Conservation (phyloP, 768 basidiomycete genomes). For the Auricularia sp. region DNA sequence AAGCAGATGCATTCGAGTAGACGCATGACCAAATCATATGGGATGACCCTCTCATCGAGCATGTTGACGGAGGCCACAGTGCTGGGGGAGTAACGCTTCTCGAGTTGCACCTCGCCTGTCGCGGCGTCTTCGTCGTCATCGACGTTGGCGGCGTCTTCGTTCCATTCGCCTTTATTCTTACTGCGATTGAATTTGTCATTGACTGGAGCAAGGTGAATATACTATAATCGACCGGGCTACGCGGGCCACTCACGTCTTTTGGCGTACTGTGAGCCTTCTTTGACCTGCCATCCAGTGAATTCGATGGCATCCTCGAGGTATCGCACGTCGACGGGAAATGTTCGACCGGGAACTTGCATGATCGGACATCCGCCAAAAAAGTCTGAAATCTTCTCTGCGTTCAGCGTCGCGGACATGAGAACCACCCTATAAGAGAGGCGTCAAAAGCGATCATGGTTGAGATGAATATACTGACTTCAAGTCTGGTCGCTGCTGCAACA, state of each 20-base stretch:
- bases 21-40: constrained; percentile 80
- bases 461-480: constrained; percentile 51
- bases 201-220: constrained; percentile 26
- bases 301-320: constrained; percentile 92
- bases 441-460: no score
- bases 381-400: constrained; percentile 77
- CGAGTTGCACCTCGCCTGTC: constrained; percentile 42
- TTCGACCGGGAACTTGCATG: constrained; percentile 84
- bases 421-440: constrained; percentile 48
- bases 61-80: constrained; percentile 75
- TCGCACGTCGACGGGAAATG: constrained; percentile 79
- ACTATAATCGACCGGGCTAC: neutral
- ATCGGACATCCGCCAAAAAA: constrained; percentile 81
- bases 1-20: constrained; percentile 80
- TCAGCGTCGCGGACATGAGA: constrained; percentile 94
- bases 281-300: constrained; percentile 64
- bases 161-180: constrained; percentile 65
- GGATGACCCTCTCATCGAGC: constrained; percentile 80
- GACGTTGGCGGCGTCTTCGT: constrained; percentile 56
- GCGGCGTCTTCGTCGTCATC: constrained; percentile 56
- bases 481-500: constrained; percentile 65
- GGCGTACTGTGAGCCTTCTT: constrained; percentile 75
- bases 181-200: constrained; percentile 54
- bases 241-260: constrained; percentile 41
- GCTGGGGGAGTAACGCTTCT: constrained; percentile 68